Conservation (phyloP, 1,139 yeast species). For the Wickerhamomyces sp. region DNA sequence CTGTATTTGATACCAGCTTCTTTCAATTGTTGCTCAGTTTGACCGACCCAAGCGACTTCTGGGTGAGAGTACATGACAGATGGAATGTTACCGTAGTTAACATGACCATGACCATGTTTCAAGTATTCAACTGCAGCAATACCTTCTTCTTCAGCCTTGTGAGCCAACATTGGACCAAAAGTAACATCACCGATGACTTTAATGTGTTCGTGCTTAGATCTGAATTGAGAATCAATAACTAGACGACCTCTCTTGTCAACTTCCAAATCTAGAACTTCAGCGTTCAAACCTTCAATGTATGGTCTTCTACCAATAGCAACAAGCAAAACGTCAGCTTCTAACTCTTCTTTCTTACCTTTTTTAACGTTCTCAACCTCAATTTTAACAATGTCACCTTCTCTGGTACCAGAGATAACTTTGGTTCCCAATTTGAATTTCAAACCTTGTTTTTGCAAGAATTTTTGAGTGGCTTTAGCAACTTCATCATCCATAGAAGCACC, state of each 20-base stretch:
- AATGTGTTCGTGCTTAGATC: conserved; percentile 88
- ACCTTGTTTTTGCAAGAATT: conserved; percentile 91
- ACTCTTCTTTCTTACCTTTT: conserved; percentile 69
- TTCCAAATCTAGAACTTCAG: conserved; percentile 86
- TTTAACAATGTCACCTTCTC: conserved; percentile 84
- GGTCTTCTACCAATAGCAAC: conserved; percentile 99
- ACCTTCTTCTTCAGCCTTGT: conserved; percentile 99
- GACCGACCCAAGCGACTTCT: conserved; percentile 99
- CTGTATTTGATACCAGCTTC: conserved; percentile 89
- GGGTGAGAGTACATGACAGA: conserved; percentile 99
- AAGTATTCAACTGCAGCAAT: conserved; percentile 96
- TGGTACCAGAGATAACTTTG: conserved; percentile 80
- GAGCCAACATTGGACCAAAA: conserved; percentile 99
- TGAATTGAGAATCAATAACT: conserved; percentile 90
- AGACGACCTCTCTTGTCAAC: conserved; percentile 88
- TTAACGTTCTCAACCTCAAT: conserved; percentile 88
- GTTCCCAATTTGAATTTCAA: conserved; percentile 88
- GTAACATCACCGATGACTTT: conserved; percentile 98
- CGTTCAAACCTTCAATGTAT: conserved; percentile 82
- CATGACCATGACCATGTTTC: conserved; percentile 94
- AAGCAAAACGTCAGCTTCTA: conserved; percentile 88
- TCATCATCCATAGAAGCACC: conserved; percentile 98
- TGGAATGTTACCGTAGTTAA: conserved; percentile 96
- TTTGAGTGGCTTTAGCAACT: conserved; percentile 85
- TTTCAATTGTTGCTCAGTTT: conserved; percentile 92